Conservation (phyloP, 2,329 filamentous ascomycete genomes). For the Pseudogymnoascus verrucosus region DNA sequence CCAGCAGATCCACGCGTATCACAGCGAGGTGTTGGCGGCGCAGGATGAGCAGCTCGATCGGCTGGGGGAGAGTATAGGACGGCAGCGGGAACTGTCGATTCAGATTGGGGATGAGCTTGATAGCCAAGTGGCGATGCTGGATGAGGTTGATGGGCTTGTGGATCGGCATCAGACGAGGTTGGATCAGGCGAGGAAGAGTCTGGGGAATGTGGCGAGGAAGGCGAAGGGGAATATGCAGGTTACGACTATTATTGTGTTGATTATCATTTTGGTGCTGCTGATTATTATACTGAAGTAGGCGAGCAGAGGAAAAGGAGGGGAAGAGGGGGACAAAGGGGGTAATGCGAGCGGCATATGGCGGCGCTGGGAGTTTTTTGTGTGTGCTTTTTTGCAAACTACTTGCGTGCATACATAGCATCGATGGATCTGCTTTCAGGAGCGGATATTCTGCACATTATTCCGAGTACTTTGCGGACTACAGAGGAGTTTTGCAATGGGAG, state of each 20-base stretch:
- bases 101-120: slow-evolving; percentile 96
- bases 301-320: neutral
- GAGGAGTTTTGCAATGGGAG: neutral
- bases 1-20: slow-evolving; percentile 78
- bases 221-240: slow-evolving; percentile 82
- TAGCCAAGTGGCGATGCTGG: slow-evolving; percentile 77
- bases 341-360: neutral
- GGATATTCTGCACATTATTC: neutral
- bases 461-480: neutral
- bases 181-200: slow-evolving; percentile 61
- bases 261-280: slow-evolving; percentile 58
- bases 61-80: slow-evolving; percentile 75
- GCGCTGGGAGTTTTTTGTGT: neutral
- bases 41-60: slow-evolving; percentile 91
- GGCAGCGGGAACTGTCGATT: slow-evolving; percentile 87
- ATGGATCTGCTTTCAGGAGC: neutral
- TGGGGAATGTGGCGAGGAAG: slow-evolving; percentile 64
- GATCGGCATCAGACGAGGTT: slow-evolving; percentile 74
- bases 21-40: slow-evolving; percentile 70
- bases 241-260: slow-evolving; percentile 61
- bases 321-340: neutral
- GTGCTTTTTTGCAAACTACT: neutral
- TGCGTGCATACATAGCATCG: neutral
- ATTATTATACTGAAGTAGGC: slow-evolving; percentile 56
- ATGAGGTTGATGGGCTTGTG: slow-evolving; percentile 77